Evolutionary conservation across 768 basidiomycete genomes (phyloP).

Genomic region (Porphyrellus cyaneotinctus): DNA sequence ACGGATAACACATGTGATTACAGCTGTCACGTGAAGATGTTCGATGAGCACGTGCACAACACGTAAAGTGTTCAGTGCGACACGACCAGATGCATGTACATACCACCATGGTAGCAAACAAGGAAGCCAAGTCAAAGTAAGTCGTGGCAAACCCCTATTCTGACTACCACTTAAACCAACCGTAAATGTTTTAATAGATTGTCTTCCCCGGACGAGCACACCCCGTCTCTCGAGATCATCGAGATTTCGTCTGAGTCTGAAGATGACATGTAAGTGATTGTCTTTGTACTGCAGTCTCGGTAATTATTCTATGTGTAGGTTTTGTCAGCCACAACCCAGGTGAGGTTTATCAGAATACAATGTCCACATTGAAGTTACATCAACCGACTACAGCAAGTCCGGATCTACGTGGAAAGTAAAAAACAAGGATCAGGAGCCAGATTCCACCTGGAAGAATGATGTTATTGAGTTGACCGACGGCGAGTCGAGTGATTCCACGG

Average conservation of each 20-base stretch:
- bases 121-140: slow-evolving; percentile 41
- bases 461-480: slow-evolving; percentile 32
- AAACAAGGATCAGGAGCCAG: neutral
- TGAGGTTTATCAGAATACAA: slow-evolving; percentile 4
- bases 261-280: slow-evolving; percentile 33
- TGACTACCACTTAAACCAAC: neutral
- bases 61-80: neutral
- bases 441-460: slow-evolving; percentile 6
- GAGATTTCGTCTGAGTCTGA: slow-evolving; percentile 53
- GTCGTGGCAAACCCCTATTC: slow-evolving; percentile 3
- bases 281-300: neutral
- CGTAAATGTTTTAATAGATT: neutral
- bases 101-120: slow-evolving; percentile 38
- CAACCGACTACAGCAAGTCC: slow-evolving; percentile 4
- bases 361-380: neutral
- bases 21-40: slow-evolving; percentile 11
- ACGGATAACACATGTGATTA: slow-evolving; percentile 18
- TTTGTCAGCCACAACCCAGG: slow-evolving; percentile 8
- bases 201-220: neutral
- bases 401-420: neutral
- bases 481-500: slow-evolving; percentile 18
- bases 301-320: neutral
- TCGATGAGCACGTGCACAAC: slow-evolving; percentile 18
- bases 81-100: neutral
- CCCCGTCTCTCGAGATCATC: slow-evolving; percentile 37